A percentile compares a stretch with the other conserved stretches of the same genome.
Evolutionary conservation across 331 rosid genomes (phyloP).

Genomic region (Phaseolus coccineus): DNA sequence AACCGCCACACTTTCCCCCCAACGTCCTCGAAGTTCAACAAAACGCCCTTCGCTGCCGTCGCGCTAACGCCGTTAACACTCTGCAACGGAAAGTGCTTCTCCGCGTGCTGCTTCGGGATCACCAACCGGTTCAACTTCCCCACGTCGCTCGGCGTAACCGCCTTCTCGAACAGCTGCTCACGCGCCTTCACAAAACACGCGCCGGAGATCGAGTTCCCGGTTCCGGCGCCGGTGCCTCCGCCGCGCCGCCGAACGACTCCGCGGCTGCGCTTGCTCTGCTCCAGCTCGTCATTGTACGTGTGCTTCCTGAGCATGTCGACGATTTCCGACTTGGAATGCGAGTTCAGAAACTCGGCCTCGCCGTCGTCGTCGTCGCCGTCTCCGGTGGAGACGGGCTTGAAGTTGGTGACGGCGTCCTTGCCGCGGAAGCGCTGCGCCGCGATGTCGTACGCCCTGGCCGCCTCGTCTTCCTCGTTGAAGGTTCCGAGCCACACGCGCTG

Average conservation of each 20-base stretch:
- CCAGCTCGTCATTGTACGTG: constrained; percentile 86
- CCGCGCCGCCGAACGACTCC: constrained; percentile 37
- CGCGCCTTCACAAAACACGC: constrained; percentile 52
- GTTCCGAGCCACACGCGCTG: constrained; percentile 98
- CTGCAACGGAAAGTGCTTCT: constrained; percentile 87
- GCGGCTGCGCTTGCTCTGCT: constrained; percentile 77
- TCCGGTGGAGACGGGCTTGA: constrained; percentile 53
- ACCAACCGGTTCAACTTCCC: constrained; percentile 91
- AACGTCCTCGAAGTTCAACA: constrained; percentile 82
- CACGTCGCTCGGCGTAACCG: constrained; percentile 94
- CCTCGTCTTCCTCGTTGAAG: constrained; percentile 90
- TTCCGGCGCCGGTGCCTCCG: background rate
- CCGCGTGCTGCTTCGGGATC: constrained; percentile 97
- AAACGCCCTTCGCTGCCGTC: constrained; percentile 58
- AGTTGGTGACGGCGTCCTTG: constrained; percentile 91
- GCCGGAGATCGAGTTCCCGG: background rate
- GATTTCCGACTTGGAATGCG: constrained; percentile 89
- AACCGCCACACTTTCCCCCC: constrained; percentile 99
- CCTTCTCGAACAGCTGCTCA: constrained; percentile 84
- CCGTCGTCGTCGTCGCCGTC: constrained; percentile 41
- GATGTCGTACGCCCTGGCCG: constrained; percentile 87
- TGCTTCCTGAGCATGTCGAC: constrained; percentile 97
- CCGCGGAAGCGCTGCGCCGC: constrained; percentile 95
- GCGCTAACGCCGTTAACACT: constrained; percentile 17
- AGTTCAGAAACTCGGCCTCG: constrained; percentile 65